These are phyloP conservation scores for Cutaneotrichosporon curvatum DNA, from an alignment of 1,284 basidiomycete genomes.

Conservation along the genomic window DNA sequence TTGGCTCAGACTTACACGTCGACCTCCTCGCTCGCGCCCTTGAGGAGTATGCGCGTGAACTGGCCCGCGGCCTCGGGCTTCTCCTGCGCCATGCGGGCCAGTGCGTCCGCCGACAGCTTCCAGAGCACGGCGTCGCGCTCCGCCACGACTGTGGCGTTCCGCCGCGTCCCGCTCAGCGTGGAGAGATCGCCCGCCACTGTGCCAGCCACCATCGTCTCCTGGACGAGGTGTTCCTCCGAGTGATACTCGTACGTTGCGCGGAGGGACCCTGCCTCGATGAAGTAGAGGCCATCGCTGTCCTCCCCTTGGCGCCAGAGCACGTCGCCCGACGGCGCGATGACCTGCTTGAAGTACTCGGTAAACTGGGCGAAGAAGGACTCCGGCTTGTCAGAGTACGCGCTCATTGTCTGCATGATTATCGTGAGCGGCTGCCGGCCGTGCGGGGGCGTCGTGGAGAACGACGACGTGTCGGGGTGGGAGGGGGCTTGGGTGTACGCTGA, in stretches of 20 bases:
- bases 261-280: conserved; percentile 76
- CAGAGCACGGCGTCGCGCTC: conserved; percentile 72
- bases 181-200: conserved; percentile 83
- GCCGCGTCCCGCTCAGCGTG: conserved; percentile 62
- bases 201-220: conserved; percentile 83
- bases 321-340: conserved; percentile 55
- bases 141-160: conserved; percentile 79
- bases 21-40: conserved; percentile 53
- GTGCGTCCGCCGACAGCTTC: conserved; percentile 58
- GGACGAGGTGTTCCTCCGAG: conserved; percentile 54
- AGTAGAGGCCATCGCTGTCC: conserved; percentile 69
- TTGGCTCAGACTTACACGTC: conserved; percentile 23
- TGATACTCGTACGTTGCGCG: conserved; percentile 71
- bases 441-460: no score
- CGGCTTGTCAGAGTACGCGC: conserved; percentile 52
- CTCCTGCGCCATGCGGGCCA: conserved; percentile 59
- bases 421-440: conserved; percentile 47
- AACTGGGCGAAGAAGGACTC: conserved; percentile 50
- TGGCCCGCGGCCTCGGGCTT: conserved; percentile 58
- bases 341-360: conserved; percentile 60
- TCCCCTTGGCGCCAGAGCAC: conserved; percentile 73
- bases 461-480: not conserved
- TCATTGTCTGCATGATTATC: conserved; percentile 65
- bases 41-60: conserved; percentile 68
- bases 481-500: not conserved